Conservation (phyloP, 495 filamentous ascomycete genomes). For the Podospora sp. region DNA sequence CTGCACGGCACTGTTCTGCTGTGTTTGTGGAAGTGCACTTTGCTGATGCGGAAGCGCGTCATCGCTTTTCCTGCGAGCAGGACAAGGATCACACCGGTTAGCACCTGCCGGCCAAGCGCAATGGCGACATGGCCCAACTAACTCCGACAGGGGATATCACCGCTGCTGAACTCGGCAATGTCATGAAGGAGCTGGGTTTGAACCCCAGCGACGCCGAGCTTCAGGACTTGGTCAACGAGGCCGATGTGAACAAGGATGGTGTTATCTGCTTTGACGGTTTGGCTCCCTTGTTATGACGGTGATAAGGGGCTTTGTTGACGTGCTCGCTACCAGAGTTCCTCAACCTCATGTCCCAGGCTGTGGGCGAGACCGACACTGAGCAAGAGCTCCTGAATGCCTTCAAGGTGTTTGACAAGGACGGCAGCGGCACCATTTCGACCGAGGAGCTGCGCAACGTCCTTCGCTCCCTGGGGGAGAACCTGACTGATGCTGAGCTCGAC, state of each 20-base stretch:
- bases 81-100: slow-evolving; percentile 96
- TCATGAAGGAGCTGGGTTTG: slow-evolving; percentile 51
- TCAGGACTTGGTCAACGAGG: slow-evolving; percentile 51
- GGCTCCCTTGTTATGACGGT: not conserved
- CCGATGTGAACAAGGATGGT: slow-evolving; percentile 49
- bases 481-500: slow-evolving; percentile 51
- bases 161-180: slow-evolving; percentile 43
- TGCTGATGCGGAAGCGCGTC: not conserved
- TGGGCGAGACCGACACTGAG: slow-evolving; percentile 46
- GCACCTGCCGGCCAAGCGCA: slow-evolving; percentile 36
- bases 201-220: slow-evolving; percentile 48
- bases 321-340: slow-evolving; percentile 45
- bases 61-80: slow-evolving; percentile 44
- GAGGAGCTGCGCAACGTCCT: slow-evolving; percentile 51
- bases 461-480: slow-evolving; percentile 49
- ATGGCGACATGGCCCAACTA: not conserved
- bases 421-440: slow-evolving; percentile 49
- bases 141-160: slow-evolving; percentile 44
- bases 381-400: slow-evolving; percentile 51
- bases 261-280: slow-evolving; percentile 51
- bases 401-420: slow-evolving; percentile 54
- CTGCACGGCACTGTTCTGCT: not conserved
- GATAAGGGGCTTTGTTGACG: not conserved
- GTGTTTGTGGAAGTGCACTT: not conserved
- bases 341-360: slow-evolving; percentile 48